These are phyloP conservation scores for Fusarium keratoplasticum DNA, from an alignment of 2,329 filamentous ascomycete genomes.

Conservation along the genomic window DNA sequence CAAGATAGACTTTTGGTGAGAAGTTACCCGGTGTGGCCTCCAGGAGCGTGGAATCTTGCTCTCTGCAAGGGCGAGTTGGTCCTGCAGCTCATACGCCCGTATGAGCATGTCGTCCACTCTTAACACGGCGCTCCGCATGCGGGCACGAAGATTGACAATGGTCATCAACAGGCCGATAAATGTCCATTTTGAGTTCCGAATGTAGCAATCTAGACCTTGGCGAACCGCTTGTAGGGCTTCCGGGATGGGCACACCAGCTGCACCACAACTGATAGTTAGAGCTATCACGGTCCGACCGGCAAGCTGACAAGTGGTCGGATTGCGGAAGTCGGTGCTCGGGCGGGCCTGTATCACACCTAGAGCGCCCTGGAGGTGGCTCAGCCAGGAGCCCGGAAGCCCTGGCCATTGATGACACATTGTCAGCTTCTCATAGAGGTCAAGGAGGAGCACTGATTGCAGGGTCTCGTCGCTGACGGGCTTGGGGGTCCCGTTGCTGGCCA, in stretches of 20 bases:
- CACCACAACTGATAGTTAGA: background rate
- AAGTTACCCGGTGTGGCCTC: background rate
- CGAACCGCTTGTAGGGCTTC: background rate
- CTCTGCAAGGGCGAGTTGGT: background rate
- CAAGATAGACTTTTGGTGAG: background rate
- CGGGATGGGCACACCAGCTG: background rate
- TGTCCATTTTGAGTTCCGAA: background rate
- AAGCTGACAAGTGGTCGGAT: background rate
- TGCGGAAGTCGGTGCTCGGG: background rate
- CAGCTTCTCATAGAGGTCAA: background rate
- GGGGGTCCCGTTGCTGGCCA: no score
- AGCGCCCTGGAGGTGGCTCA: background rate
- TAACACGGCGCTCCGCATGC: background rate
- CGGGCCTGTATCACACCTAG: background rate
- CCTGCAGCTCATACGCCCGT: background rate
- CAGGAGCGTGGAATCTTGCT: background rate
- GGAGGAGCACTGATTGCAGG: background rate
- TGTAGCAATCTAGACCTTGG: background rate
- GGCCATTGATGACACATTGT: background rate
- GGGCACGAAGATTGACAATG: background rate
- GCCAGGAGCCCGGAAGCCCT: background rate
- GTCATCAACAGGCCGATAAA: background rate
- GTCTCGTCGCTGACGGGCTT: background rate
- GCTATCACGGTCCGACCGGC: background rate
- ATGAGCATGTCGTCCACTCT: background rate